phyloP scores from a whole-genome alignment of 2,329 filamentous ascomycete genomes.

The Curvularia sp. region DNA sequence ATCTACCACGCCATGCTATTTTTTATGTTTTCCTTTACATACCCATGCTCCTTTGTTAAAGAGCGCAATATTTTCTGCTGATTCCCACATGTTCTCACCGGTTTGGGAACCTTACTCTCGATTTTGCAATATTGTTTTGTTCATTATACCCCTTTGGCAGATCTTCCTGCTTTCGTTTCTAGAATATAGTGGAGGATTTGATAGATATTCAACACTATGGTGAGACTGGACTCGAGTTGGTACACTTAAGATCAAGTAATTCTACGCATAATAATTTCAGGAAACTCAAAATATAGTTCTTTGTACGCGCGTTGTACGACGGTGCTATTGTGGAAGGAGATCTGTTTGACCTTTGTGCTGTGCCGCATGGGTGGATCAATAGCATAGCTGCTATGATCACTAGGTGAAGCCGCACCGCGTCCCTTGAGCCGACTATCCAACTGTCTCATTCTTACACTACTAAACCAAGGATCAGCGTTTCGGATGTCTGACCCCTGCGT shows the following conservation, averaged over 20 bases:
- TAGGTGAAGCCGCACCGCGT: constrained; percentile 8
- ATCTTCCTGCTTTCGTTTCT: constrained; percentile 15
- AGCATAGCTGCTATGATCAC: constrained; percentile 11
- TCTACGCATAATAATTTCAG: not conserved
- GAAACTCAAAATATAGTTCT: not conserved
- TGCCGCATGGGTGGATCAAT: constrained; percentile 6
- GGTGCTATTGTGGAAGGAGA: not conserved
- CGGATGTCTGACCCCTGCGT: constrained; percentile 24
- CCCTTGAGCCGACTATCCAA: constrained; percentile 4
- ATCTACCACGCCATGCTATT: constrained; percentile 9
- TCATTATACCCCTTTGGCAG: constrained; percentile 17
- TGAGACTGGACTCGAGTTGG: constrained; percentile 10
- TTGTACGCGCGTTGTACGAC: not conserved
- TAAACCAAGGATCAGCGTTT: constrained; percentile 34
- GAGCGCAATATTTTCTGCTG: constrained; percentile 3
- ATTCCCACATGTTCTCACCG: constrained; percentile 2
- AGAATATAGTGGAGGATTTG: constrained; percentile 16
- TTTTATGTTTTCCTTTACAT: constrained; percentile 1
- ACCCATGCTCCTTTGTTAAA: constrained; percentile 10
- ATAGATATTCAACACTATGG: constrained; percentile 13
- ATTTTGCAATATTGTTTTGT: constrained; percentile 8
- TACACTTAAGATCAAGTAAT: constrained; percentile 8
- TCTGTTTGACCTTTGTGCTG: not conserved
- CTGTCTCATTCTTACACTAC: constrained; percentile 26
- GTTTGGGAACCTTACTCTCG: constrained; percentile 4